Conservation (phyloP, 1,284 basidiomycete species). For the Sporisorium exsertum region DNA sequence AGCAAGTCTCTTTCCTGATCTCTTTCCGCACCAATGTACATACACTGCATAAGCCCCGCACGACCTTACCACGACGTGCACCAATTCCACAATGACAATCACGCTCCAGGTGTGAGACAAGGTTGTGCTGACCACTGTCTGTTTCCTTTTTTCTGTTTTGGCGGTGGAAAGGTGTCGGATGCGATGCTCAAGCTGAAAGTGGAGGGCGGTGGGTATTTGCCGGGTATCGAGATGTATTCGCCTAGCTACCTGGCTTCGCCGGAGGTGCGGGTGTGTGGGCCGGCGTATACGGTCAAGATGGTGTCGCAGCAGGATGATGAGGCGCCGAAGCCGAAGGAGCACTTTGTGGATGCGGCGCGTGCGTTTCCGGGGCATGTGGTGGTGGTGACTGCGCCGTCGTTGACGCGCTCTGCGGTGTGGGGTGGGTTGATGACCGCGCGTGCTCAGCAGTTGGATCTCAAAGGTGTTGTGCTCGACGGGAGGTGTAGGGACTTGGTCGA, state of each 20-base stretch:
- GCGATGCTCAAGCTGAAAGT: slow-evolving; percentile 86
- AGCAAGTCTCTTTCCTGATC: slow-evolving; percentile 36
- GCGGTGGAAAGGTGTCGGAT: slow-evolving; percentile 79
- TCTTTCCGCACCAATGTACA: slow-evolving; percentile 12
- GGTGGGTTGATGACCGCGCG: slow-evolving; percentile 91
- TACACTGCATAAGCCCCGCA: slow-evolving; percentile 12
- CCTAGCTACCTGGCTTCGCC: slow-evolving; percentile 63
- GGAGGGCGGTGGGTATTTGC: slow-evolving; percentile 81
- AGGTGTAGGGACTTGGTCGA: slow-evolving; percentile 85
- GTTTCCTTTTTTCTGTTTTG: background rate
- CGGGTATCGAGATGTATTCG: slow-evolving; percentile 79
- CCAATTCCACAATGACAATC: background rate
- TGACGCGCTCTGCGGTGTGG: slow-evolving; percentile 87
- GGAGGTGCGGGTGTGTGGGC: slow-evolving; percentile 73
- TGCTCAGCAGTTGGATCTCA: slow-evolving; percentile 77
- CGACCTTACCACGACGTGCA: background rate
- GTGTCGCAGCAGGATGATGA: slow-evolving; percentile 76
- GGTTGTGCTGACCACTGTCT: slow-evolving; percentile 9
- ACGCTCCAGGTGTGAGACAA: background rate
- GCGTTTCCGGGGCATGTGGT: slow-evolving; percentile 75
- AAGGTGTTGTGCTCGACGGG: slow-evolving; percentile 82
- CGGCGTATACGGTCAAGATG: slow-evolving; percentile 92
- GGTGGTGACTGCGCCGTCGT: slow-evolving; percentile 81
- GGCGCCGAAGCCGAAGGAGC: slow-evolving; percentile 78
- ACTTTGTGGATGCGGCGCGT: slow-evolving; percentile 86